These are phyloP conservation scores for Flaveria linearis DNA, from an alignment of 129 eudicot species.

Conservation along the genomic window DNA sequence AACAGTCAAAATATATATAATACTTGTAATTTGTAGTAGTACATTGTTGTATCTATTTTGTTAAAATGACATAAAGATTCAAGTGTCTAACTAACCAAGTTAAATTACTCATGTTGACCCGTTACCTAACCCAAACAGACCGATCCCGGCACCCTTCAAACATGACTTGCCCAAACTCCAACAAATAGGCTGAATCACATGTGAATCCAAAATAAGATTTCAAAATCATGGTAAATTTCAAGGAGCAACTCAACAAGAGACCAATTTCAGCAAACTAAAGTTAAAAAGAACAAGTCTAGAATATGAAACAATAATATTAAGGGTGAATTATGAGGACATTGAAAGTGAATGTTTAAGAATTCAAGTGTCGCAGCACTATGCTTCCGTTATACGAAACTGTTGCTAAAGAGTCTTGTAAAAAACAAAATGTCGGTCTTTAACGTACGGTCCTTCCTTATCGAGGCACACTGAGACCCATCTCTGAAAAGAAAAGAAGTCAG, in stretches of 20 bases:
- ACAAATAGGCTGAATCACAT: not conserved
- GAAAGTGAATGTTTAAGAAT: not conserved
- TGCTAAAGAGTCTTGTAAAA: constrained; percentile 27
- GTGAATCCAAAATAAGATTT: not conserved
- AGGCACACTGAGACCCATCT: constrained; percentile 79
- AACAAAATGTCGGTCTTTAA: constrained; percentile 19
- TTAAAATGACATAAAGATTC: too few relatives aligned
- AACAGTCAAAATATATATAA: too few relatives aligned
- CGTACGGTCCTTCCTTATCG: constrained; percentile 44
- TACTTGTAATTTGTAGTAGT: too few relatives aligned
- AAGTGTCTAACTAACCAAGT: too few relatives aligned
- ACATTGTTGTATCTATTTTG: too few relatives aligned
- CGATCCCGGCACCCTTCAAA: not conserved
- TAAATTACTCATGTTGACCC: not conserved
- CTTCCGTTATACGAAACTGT: constrained; percentile 42
- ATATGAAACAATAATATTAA: constrained; percentile 5
- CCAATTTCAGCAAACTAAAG: not conserved
- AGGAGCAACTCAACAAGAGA: not conserved
- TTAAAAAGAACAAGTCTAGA: not conserved
- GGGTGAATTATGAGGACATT: not conserved
- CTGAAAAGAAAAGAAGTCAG: constrained; percentile 41
- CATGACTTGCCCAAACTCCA: too few relatives aligned
- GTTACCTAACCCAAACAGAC: not conserved
- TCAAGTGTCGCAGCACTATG: constrained; percentile 26
- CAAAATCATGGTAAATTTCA: not conserved